A percentile compares a stretch with the other conserved stretches of the same genome.
Conservation (phyloP, 805 yeast species). For the Gaillardinia entomophila region DNA sequence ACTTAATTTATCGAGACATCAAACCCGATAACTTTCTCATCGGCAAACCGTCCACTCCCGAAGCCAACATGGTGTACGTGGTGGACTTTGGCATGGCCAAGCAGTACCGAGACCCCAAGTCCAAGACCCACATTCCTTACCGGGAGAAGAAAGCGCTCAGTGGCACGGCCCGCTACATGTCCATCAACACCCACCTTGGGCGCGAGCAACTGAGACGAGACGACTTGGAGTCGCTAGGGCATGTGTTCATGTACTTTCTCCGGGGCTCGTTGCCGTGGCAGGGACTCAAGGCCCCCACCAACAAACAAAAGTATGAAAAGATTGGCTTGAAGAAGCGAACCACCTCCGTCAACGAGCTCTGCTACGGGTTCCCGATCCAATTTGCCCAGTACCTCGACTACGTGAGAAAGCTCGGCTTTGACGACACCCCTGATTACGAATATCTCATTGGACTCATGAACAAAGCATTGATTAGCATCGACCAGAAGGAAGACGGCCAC, state of each 20-base stretch:
- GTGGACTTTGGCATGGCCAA: conserved; percentile 99
- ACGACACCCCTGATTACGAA: conserved; percentile 92
- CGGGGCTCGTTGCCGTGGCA: conserved; percentile 98
- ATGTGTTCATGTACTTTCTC: conserved; percentile 90
- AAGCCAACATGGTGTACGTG: conserved; percentile 79
- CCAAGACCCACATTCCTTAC: conserved; percentile 93
- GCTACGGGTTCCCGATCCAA: conserved; percentile 86
- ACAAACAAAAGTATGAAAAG: conserved; percentile 95
- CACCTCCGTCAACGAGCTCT: conserved; percentile 78
- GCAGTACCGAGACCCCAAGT: conserved; percentile 93
- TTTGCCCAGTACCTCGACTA: conserved; percentile 87
- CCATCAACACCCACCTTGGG: conserved; percentile 94
- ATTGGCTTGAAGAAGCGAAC: conserved; percentile 94
- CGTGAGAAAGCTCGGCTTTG: conserved; percentile 86
- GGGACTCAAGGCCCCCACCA: conserved; percentile 96
- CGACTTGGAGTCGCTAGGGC: conserved; percentile 94
- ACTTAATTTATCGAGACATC: conserved; percentile 91
- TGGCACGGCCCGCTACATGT: conserved; percentile 99
- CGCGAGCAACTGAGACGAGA: conserved; percentile 96
- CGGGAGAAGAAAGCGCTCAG: conserved; percentile 92
- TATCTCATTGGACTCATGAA: conserved; percentile 74
- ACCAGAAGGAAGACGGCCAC: conserved; percentile 67
- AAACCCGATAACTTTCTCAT: conserved; percentile 96
- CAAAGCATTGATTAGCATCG: conserved; percentile 67
- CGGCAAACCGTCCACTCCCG: conserved; percentile 80